A percentile compares a stretch with the other conserved stretches of the same genome.
Evolutionary conservation across 495 filamentous ascomycete genomes (phyloP).

Genomic region (Penicillium subrubescens): DNA sequence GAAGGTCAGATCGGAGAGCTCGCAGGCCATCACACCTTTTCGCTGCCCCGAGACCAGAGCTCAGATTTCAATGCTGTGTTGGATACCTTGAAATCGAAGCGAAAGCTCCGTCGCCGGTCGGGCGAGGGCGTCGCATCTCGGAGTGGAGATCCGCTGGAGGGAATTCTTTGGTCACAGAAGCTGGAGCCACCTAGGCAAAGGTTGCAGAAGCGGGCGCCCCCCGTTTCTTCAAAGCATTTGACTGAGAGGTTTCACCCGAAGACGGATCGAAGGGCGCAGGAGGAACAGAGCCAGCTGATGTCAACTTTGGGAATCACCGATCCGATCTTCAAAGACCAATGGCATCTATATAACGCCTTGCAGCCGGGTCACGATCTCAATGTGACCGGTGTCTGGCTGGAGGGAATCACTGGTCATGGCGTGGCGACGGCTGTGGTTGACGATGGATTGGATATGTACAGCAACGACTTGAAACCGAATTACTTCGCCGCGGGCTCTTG

Average conservation of each 20-base stretch:
- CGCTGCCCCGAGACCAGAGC: constrained; percentile 53
- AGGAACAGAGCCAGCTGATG: constrained; percentile 62
- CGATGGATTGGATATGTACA: constrained; percentile 96
- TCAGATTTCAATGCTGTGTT: constrained; percentile 63
- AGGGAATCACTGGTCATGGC: constrained; percentile 90
- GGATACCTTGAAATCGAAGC: constrained; percentile 57
- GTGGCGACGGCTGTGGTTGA: constrained; percentile 91
- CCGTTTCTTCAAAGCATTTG: constrained; percentile 31
- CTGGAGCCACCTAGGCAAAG: constrained; percentile 66
- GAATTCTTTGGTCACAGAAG: constrained; percentile 79
- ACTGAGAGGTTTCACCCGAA: constrained; percentile 12
- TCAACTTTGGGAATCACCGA: constrained; percentile 72
- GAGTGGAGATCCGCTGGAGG: constrained; percentile 65
- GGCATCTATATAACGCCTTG: constrained; percentile 87
- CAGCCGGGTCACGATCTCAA: constrained; percentile 91
- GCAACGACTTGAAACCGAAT: constrained; percentile 87
- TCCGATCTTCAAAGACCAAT: constrained; percentile 90
- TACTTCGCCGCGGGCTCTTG: constrained; percentile 90
- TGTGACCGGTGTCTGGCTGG: constrained; percentile 86
- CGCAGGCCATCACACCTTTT: constrained; percentile 82
- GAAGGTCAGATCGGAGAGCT: constrained; percentile 86
- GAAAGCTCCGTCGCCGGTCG: constrained; percentile 58
- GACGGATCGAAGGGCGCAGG: constrained; percentile 52
- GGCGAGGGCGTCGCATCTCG: constrained; percentile 37
- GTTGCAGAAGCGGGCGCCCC: constrained; percentile 74